Conservation (phyloP, 73 alveolate genomes). For the Symbiodinium natans region DNA sequence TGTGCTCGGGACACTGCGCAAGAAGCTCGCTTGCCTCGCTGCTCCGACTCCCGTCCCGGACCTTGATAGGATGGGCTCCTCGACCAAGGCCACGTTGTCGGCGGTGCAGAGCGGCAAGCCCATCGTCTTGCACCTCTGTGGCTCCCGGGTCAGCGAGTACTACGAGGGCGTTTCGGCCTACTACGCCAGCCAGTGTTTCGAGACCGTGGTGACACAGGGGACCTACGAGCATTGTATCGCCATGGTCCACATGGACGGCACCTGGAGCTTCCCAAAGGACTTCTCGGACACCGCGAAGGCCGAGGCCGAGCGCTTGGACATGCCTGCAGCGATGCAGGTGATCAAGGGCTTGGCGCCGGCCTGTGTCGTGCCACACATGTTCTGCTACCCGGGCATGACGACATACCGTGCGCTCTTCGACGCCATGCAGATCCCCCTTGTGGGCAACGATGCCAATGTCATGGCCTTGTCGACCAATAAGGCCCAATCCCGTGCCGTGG, state of each 20-base stretch:
- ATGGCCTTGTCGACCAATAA: constrained; percentile 4
- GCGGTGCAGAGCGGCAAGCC: too few relatives aligned
- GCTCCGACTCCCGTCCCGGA: too few relatives aligned
- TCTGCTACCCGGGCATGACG: too few relatives aligned
- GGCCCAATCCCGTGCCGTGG: not conserved
- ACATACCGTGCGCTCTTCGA: not conserved
- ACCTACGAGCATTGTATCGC: not conserved
- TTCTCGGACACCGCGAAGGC: too few relatives aligned
- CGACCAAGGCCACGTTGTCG: too few relatives aligned
- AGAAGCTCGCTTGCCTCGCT: too few relatives aligned
- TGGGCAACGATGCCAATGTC: not conserved
- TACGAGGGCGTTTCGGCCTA: not conserved
- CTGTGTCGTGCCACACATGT: not conserved
- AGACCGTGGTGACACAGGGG: not conserved
- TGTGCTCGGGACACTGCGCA: too few relatives aligned
- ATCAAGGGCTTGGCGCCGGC: not conserved
- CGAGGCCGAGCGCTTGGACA: not conserved
- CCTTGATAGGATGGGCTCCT: too few relatives aligned
- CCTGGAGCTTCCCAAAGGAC: not conserved
- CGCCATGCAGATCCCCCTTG: not conserved
- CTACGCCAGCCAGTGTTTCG: not conserved
- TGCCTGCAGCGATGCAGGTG: not conserved
- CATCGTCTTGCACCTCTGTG: not conserved
- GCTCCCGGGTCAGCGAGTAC: not conserved
- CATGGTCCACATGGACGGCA: not conserved